These are phyloP conservation scores for Penicillium manginii DNA, from an alignment of 495 filamentous ascomycete genomes.

Conservation along the genomic window DNA sequence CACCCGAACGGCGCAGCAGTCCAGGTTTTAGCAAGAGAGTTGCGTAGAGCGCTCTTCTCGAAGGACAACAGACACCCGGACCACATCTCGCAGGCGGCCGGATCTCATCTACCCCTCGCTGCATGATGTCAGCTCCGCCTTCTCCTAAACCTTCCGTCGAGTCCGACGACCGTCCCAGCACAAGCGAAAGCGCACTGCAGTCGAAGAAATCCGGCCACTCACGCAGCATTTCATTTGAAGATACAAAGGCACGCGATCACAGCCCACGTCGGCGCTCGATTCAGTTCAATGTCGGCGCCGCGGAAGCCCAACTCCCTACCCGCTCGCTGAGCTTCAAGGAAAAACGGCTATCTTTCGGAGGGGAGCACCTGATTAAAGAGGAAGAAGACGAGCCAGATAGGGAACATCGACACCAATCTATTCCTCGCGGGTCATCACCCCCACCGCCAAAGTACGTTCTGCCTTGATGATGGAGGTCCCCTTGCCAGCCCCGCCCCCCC, in stretches of 20 bases:
- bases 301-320: constrained; percentile 35
- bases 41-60: background rate
- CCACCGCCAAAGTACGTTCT: constrained; percentile 43
- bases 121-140: constrained; percentile 31
- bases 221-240: constrained; percentile 27
- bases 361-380: constrained; percentile 18
- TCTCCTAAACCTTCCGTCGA: constrained; percentile 49
- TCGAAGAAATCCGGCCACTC: constrained; percentile 22
- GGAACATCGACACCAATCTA: constrained; percentile 28
- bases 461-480: background rate
- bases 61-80: background rate
- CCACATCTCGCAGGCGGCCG: background rate
- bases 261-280: constrained; percentile 45
- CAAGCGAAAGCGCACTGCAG: constrained; percentile 29
- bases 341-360: constrained; percentile 30
- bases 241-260: constrained; percentile 14
- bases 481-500: too few species aligned
- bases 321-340: constrained; percentile 36
- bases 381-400: constrained; percentile 32
- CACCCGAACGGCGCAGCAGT: background rate
- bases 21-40: background rate
- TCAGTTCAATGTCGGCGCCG: constrained; percentile 43
- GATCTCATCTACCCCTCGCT: constrained; percentile 2
- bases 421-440: constrained; percentile 38
- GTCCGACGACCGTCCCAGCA: constrained; percentile 55